These are phyloP conservation scores for Fusarium nisikadoi DNA, from an alignment of 2,329 filamentous ascomycete genomes.

Conservation along the genomic window DNA sequence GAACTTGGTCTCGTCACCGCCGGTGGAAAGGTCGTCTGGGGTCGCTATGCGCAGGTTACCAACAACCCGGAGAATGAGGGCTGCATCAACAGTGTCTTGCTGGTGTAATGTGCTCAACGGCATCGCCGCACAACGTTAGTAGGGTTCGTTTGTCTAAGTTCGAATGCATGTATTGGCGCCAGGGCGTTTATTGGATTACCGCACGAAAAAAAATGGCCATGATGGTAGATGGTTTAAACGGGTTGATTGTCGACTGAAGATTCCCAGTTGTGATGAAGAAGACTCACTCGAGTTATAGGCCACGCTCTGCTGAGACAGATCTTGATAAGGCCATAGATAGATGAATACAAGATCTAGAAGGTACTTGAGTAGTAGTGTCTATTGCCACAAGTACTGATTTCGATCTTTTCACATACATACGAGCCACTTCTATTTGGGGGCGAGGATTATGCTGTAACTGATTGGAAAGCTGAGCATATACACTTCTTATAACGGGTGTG, in stretches of 20 bases:
- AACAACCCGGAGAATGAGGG: conserved; percentile 61
- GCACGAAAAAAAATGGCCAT: conserved; percentile 33
- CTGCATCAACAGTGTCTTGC: conserved; percentile 47
- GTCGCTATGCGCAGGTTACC: conserved; percentile 71
- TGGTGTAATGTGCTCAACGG: conserved; percentile 35
- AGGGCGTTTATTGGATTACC: conserved; percentile 42
- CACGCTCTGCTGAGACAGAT: conserved; percentile 27
- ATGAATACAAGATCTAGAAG: conserved; percentile 22
- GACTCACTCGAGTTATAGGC: conserved; percentile 41
- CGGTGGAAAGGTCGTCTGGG: conserved; percentile 93
- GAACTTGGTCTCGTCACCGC: conserved; percentile 93
- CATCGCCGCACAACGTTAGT: conserved; percentile 12
- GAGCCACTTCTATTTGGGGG: not conserved
- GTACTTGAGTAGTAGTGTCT: not conserved
- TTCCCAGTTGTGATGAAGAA: conserved; percentile 44
- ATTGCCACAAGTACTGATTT: not conserved
- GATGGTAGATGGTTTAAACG: conserved; percentile 36
- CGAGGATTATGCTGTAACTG: not conserved
- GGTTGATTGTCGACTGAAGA: conserved; percentile 45
- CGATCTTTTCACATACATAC: not conserved
- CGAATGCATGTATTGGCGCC: conserved; percentile 45
- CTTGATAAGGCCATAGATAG: conserved; percentile 35
- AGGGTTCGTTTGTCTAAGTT: conserved; percentile 34
- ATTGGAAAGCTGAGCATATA: not conserved
- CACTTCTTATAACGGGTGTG: not conserved